Base-by-base conservation (phyloP, 78 protist species). In the Anaeramoeba flamelloides region DNA sequence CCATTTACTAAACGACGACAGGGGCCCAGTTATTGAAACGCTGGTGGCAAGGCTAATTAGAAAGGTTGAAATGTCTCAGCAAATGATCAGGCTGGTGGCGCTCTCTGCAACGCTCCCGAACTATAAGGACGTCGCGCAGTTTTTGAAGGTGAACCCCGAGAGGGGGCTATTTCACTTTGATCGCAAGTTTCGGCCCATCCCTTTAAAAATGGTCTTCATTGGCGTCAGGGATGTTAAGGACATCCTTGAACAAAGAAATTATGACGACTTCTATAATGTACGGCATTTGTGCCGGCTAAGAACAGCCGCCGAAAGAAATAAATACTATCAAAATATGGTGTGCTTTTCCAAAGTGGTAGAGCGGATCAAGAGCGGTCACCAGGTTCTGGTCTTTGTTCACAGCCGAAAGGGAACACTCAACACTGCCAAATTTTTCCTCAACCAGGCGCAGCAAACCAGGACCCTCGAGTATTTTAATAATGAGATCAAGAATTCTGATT, bases 51-150 rank as follows among this genome's bases (percentile, higher is more conserved):
- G 97, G 39, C 89, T 95, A n/a, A 89, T 94, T 2, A 81, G 95
- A 30, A 77, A 88, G 74, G 92, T 93, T 36, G 99, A 97, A 86
- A 34, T 86, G 3, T 39, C 92, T 30, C 99, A 96, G 83, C 69
- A 39, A n/a, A 88, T 88, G 92, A 93, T 94, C 76, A 85, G 99
- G 30, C 83, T 98, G 32, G 97, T 98, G 31, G 99, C 98, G 26
- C 93, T 98, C 8, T 88, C 95, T 26, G 99, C 99, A 33, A 98
- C 99, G 1, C 88, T 98, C 31, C 99, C 99, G 36, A 97, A 96
- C 90, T 96, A 95, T 83, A 39, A 26, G 22, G 87, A 96, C 65
- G 98, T 95, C 1, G 98, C 98, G 3, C 40, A 69, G 33, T 98
- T 98, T 85, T 87, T 97, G 39, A 78, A 94, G 31, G 94, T 91